Percentiles rank a stretch among this genome's conserved stretches.
These are phyloP conservation scores for Nelumbo lutea DNA, from an alignment of 164 flowering plant species.

Conservation along the genomic window DNA sequence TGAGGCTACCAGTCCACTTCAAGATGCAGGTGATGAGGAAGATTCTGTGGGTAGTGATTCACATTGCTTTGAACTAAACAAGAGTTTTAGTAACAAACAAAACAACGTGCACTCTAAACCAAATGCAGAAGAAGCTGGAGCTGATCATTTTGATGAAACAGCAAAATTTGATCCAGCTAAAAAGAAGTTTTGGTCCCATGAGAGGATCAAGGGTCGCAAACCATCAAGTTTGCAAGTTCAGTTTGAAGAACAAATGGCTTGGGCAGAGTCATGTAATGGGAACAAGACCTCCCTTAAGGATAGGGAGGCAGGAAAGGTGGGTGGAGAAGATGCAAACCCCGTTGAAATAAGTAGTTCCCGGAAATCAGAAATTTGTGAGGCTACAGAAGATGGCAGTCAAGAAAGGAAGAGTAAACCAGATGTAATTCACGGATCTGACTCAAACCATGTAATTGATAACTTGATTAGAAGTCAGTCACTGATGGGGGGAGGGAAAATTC, in stretches of 20 bases:
- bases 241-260: slow-evolving; percentile 31
- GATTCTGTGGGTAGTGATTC: slow-evolving; percentile 39
- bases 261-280: slow-evolving; percentile 18
- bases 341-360: slow-evolving; percentile 16
- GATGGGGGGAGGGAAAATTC: slow-evolving; percentile 35
- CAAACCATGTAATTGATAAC: slow-evolving; percentile 27
- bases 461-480: slow-evolving; percentile 31
- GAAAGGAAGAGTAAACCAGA: slow-evolving; percentile 22
- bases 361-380: slow-evolving; percentile 17
- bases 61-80: slow-evolving; percentile 46
- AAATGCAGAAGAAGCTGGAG: slow-evolving; percentile 23
- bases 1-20: slow-evolving; percentile 61
- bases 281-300: slow-evolving; percentile 16
- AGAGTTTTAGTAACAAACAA: slow-evolving; percentile 22
- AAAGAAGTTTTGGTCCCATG: slow-evolving; percentile 25
- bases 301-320: slow-evolving; percentile 7
- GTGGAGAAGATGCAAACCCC: slow-evolving; percentile 14
- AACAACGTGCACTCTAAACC: slow-evolving; percentile 15
- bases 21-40: slow-evolving; percentile 49
- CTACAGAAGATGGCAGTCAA: slow-evolving; percentile 13
- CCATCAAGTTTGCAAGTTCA: slow-evolving; percentile 28
- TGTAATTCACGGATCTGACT: slow-evolving; percentile 22
- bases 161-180: slow-evolving; percentile 22
- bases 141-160: slow-evolving; percentile 21
- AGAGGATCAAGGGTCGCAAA: slow-evolving; percentile 21